Conservation (phyloP, 345 rosid species). For the Salix caprea region DNA sequence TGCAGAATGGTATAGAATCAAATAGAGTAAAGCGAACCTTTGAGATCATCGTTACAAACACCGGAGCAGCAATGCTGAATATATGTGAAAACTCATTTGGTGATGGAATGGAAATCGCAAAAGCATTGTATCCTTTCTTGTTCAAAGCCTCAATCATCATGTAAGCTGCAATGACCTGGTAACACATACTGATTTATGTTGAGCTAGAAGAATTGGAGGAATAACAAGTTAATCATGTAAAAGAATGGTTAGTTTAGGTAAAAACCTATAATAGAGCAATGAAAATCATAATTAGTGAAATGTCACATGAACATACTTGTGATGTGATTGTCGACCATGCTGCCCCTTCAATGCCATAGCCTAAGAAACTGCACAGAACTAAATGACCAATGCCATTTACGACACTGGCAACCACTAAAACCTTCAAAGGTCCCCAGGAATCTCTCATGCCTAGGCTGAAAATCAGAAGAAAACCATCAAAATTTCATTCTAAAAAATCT, state of each 20-base stretch:
- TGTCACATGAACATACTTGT: constrained; percentile 47
- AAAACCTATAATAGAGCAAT: background rate
- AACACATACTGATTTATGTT: background rate
- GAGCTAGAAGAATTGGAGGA: too few species aligned
- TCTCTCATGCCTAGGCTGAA: constrained; percentile 96
- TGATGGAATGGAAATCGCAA: constrained; percentile 58
- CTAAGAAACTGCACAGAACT: constrained; percentile 62
- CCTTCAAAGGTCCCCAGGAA: constrained; percentile 89
- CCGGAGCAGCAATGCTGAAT: constrained; percentile 66
- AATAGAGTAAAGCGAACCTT: constrained; percentile 36
- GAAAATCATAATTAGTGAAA: background rate
- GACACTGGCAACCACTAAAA: constrained; percentile 62
- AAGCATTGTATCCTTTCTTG: constrained; percentile 67
- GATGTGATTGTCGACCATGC: constrained; percentile 96
- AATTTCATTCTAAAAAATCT: too few species aligned
- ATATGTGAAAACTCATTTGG: constrained; percentile 46
- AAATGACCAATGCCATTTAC: constrained; percentile 73
- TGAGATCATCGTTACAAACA: constrained; percentile 62
- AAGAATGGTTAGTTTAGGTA: too few species aligned
- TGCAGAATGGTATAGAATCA: background rate
- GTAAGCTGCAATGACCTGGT: constrained; percentile 67
- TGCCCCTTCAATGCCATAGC: constrained; percentile 87
- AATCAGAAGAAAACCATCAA: too few species aligned
- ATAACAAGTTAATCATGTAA: too few species aligned
- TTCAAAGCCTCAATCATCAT: constrained; percentile 78